Evolutionary conservation across 1,139 yeast genomes (phyloP).

Genomic region (Cylindricascospora bacillispora): DNA sequence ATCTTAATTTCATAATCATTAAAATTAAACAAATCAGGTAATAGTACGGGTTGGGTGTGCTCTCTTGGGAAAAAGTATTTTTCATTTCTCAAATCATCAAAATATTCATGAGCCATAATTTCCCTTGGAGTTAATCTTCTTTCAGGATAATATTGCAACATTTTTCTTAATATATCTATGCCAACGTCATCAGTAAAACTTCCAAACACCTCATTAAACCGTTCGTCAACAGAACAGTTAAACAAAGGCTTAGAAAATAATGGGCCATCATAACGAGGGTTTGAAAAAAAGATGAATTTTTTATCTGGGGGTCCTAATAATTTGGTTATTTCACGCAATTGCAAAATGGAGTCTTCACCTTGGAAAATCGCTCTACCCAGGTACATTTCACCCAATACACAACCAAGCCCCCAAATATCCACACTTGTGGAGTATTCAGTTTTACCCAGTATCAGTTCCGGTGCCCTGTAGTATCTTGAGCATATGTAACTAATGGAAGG

Average conservation of each 20-base stretch:
- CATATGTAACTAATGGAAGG: slow-evolving; percentile 72
- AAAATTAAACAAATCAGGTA: slow-evolving; percentile 31
- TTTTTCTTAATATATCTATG: slow-evolving; percentile 53
- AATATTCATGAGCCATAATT: slow-evolving; percentile 59
- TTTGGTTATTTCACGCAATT: slow-evolving; percentile 65
- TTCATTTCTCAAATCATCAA: slow-evolving; percentile 49
- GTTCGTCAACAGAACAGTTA: slow-evolving; percentile 42
- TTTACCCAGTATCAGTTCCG: slow-evolving; percentile 70
- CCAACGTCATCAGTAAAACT: slow-evolving; percentile 63
- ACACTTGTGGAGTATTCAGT: slow-evolving; percentile 63
- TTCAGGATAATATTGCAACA: slow-evolving; percentile 63
- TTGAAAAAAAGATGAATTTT: slow-evolving; percentile 57
- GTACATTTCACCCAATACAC: slow-evolving; percentile 76
- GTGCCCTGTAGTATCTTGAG: slow-evolving; percentile 72
- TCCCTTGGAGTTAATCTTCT: slow-evolving; percentile 51
- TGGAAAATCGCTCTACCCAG: slow-evolving; percentile 72
- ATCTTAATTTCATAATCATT: slow-evolving; percentile 31
- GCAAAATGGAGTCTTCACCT: slow-evolving; percentile 64
- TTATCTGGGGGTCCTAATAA: slow-evolving; percentile 63
- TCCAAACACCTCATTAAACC: slow-evolving; percentile 58
- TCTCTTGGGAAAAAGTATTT: slow-evolving; percentile 48
- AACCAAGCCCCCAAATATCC: slow-evolving; percentile 79
- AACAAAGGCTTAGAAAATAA: slow-evolving; percentile 57
- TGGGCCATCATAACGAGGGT: slow-evolving; percentile 65
- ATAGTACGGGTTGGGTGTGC: slow-evolving; percentile 25